Percentiles rank a stretch among this genome's conserved stretches.
Evolutionary conservation across 2,329 filamentous ascomycete species (phyloP).

Genomic region (Falciphora oryzae): DNA sequence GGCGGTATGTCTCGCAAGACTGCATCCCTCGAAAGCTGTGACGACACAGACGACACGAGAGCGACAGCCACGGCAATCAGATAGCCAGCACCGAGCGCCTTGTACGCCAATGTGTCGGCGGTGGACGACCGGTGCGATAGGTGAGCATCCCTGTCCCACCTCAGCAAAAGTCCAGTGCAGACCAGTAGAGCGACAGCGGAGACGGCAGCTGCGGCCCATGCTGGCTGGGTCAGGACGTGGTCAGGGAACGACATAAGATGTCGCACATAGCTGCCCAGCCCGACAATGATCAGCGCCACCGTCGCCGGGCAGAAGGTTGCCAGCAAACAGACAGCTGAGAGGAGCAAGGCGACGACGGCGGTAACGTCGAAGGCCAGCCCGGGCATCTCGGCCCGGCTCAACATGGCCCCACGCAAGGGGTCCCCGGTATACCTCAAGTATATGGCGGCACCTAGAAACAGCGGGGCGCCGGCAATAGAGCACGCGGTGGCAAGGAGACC

Average conservation of each 20-base stretch:
- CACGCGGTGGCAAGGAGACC: not conserved
- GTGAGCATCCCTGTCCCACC: conserved; percentile 4
- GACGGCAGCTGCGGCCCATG: not conserved
- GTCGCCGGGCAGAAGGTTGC: conserved; percentile 5
- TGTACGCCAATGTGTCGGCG: not conserved
- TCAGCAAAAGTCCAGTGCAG: not conserved
- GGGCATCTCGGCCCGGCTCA: not conserved
- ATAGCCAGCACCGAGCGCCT: not conserved
- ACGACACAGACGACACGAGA: not conserved
- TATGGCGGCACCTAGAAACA: not conserved
- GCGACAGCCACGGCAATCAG: not conserved
- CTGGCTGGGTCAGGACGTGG: not conserved
- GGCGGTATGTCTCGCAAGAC: not conserved
- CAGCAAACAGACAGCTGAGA: not conserved
- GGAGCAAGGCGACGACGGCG: not conserved
- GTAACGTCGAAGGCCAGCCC: not conserved
- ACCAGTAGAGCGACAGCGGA: not conserved
- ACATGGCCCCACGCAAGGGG: not conserved
- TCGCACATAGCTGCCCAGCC: conserved; percentile 1
- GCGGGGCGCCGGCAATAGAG: not conserved
- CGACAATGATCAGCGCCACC: not conserved
- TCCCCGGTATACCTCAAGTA: not conserved
- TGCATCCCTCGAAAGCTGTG: not conserved
- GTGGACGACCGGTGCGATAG: not conserved
- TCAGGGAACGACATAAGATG: not conserved